phyloP scores from a whole-genome alignment of 257 asterid genomes.

The Scutellaria baicalensis region DNA sequence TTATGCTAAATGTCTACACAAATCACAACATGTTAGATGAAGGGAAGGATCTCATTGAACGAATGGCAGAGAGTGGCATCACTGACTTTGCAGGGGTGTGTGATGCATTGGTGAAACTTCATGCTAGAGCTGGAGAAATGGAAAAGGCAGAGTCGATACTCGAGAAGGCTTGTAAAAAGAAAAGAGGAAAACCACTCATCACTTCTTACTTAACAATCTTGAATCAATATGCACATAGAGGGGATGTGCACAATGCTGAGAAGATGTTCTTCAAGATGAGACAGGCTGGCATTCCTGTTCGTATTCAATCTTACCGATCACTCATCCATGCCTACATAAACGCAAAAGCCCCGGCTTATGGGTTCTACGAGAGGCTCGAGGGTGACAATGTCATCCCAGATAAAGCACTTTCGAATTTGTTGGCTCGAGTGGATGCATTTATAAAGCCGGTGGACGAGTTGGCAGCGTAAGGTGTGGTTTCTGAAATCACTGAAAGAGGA shows the following conservation, averaged over 20 bases:
- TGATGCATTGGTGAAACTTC: slow-evolving; percentile 72
- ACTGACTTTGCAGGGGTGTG: slow-evolving; percentile 28
- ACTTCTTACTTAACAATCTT: slow-evolving; percentile 39
- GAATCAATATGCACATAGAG: slow-evolving; percentile 56
- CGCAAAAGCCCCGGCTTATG: slow-evolving; percentile 61
- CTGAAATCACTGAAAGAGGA: too few relatives aligned
- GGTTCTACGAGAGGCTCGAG: slow-evolving; percentile 56
- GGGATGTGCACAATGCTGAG: slow-evolving; percentile 72
- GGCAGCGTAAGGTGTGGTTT: background rate
- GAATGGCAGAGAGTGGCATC: slow-evolving; percentile 44
- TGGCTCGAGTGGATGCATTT: slow-evolving; percentile 43
- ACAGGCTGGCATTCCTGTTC: slow-evolving; percentile 36
- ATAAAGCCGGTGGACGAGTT: slow-evolving; percentile 37
- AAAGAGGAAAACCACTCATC: slow-evolving; percentile 32
- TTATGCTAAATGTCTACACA: slow-evolving; percentile 46
- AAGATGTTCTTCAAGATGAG: slow-evolving; percentile 52
- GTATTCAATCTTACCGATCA: slow-evolving; percentile 26
- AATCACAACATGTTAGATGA: slow-evolving; percentile 51
- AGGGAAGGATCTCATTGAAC: slow-evolving; percentile 63
- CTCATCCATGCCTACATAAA: slow-evolving; percentile 59
- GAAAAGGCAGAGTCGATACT: slow-evolving; percentile 61
- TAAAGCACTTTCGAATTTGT: slow-evolving; percentile 22
- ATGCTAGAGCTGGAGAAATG: slow-evolving; percentile 61
- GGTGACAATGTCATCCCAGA: slow-evolving; percentile 54
- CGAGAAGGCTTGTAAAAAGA: slow-evolving; percentile 35